These are phyloP conservation scores for Mortierella claussenii DNA, from an alignment of 192 early-diverging fungal species.

Conservation along the genomic window DNA sequence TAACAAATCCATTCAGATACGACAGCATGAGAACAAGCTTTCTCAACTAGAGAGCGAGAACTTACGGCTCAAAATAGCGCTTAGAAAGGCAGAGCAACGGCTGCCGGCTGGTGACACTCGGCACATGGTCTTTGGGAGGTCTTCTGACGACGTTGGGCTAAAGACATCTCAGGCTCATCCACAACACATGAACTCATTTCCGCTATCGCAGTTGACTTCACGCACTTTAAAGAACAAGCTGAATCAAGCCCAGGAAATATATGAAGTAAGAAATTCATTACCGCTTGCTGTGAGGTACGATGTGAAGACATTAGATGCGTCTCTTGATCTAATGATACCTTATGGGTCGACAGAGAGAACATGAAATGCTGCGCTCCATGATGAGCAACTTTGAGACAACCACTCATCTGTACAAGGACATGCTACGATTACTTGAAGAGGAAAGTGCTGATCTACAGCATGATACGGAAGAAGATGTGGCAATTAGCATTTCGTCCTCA, in stretches of 20 bases:
- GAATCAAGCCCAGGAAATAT: slow-evolving; percentile 6
- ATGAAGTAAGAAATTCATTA: not conserved
- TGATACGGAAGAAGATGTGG: not conserved
- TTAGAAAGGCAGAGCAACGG: not conserved
- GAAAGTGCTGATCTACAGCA: not conserved
- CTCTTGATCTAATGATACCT: too few relatives aligned
- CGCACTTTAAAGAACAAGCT: too few relatives aligned
- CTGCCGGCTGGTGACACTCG: not conserved
- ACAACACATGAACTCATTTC: too few relatives aligned
- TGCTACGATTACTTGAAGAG: not conserved
- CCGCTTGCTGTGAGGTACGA: not conserved
- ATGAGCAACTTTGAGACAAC: slow-evolving; percentile 10
- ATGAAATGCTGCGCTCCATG: slow-evolving; percentile 7
- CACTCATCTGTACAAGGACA: slow-evolving; percentile 7
- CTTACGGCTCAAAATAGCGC: not conserved
- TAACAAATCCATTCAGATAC: slow-evolving; percentile 26
- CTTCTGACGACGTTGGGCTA: not conserved
- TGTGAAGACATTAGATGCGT: too few relatives aligned
- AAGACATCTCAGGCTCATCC: too few relatives aligned
- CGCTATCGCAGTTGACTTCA: too few relatives aligned
- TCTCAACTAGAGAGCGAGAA: slow-evolving; percentile 27
- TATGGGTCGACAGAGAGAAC: too few relatives aligned
- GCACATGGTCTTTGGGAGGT: not conserved
- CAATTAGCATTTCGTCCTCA: not conserved
- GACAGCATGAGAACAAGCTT: slow-evolving; percentile 17